phyloP scores from a whole-genome alignment of 176 grass and related monocot genomes.

The Zea luxurians region DNA sequence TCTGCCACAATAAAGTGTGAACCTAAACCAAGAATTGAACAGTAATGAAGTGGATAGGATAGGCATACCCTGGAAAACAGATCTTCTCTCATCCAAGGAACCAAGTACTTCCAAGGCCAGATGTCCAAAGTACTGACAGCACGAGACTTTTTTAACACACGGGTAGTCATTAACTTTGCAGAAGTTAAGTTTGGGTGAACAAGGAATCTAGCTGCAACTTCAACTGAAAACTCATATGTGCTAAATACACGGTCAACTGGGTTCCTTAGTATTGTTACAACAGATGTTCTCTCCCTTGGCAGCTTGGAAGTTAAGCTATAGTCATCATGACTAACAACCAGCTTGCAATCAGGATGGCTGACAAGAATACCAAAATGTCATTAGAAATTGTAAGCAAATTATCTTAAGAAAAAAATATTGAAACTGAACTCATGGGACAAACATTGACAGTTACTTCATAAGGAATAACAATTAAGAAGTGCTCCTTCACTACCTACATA shows the following conservation, averaged over 20 bases:
- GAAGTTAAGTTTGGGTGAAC: conserved; percentile 84
- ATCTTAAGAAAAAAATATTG: conserved; percentile 1
- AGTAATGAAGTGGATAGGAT: background rate
- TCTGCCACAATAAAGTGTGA: background rate
- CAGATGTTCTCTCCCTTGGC: conserved; percentile 78
- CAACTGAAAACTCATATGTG: conserved; percentile 93
- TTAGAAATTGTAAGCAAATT: conserved; percentile 32
- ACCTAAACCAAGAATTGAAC: conserved; percentile 6
- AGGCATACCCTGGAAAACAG: conserved; percentile 75
- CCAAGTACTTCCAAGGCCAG: conserved; percentile 99
- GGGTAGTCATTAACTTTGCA: conserved; percentile 66
- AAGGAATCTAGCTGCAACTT: conserved; percentile 97
- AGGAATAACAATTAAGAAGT: conserved; percentile 7
- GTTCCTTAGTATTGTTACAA: conserved; percentile 90
- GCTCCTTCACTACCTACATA: background rate
- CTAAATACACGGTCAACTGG: conserved; percentile 93
- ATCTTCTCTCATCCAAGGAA: conserved; percentile 98
- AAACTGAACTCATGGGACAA: background rate
- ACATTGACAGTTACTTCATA: conserved; percentile 13
- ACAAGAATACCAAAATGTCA: conserved; percentile 22
- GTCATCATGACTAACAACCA: conserved; percentile 94
- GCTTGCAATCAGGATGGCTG: conserved; percentile 94
- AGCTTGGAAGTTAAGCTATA: conserved; percentile 93
- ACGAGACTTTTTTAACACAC: conserved; percentile 48
- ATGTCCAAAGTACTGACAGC: conserved; percentile 91